Conservation (phyloP, 78 protist genomes). For the slime mould (Dictyostelium discoideum) region dicty_2.7 NC_007088.5:4564001-4564500, state of each 20-base stretch:
- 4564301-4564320: no score
- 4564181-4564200: constrained; percentile 17
- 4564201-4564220: not conserved
- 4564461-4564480: no score
- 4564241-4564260: constrained; percentile 15
- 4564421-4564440: not conserved
- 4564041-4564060: constrained; percentile 9
- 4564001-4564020: constrained; percentile 6
- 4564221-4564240: constrained; percentile 7
- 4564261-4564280: not conserved
- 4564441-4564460: not conserved
- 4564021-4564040: constrained; percentile 13
- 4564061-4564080: not conserved
- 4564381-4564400: not conserved
- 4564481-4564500: no score
- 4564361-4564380: not conserved
- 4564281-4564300: no score
- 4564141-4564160: not conserved
- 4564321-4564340: not conserved
- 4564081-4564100: not conserved
- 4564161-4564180: not conserved
- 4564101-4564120: constrained; percentile 11
- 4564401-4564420: not conserved
- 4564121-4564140: constrained; percentile 21
- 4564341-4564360: not conserved